Evolutionary conservation across 441 rosid species (phyloP).

Genomic region (Mallotus repandus): DNA sequence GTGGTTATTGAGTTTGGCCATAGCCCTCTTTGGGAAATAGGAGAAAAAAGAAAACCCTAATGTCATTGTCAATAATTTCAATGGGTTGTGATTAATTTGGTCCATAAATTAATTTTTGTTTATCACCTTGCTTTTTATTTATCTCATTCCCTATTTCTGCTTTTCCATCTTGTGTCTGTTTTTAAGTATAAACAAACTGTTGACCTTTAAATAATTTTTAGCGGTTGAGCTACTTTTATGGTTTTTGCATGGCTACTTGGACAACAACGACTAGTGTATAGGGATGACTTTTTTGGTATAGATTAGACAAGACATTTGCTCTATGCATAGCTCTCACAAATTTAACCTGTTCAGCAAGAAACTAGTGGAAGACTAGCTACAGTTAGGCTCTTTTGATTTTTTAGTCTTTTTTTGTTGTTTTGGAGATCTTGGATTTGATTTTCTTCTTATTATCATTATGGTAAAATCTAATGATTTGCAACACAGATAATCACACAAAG

Average conservation of each 20-base stretch:
- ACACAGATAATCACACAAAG: too few species aligned
- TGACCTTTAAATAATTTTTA: not conserved
- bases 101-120: not conserved
- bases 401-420: not conserved
- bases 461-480: too few species aligned
- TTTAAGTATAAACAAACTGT: not conserved
- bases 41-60: not conserved
- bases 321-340: not conserved
- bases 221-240: slow-evolving; percentile 13
- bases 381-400: not conserved
- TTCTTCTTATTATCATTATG: too few species aligned
- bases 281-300: not conserved
- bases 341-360: not conserved
- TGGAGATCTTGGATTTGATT: not conserved
- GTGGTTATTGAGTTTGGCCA: not conserved
- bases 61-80: slow-evolving; percentile 15
- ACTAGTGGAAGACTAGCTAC: not conserved
- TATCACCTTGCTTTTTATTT: not conserved
- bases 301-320: slow-evolving; percentile 1
- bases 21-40: not conserved
- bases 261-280: not conserved
- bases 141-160: not conserved
- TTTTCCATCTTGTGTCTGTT: not conserved
- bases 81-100: not conserved
- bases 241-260: slow-evolving; percentile 9